These are phyloP conservation scores for Tolypocladium ovalisporum DNA, from an alignment of 2,329 filamentous ascomycete species.

Conservation along the genomic window DNA sequence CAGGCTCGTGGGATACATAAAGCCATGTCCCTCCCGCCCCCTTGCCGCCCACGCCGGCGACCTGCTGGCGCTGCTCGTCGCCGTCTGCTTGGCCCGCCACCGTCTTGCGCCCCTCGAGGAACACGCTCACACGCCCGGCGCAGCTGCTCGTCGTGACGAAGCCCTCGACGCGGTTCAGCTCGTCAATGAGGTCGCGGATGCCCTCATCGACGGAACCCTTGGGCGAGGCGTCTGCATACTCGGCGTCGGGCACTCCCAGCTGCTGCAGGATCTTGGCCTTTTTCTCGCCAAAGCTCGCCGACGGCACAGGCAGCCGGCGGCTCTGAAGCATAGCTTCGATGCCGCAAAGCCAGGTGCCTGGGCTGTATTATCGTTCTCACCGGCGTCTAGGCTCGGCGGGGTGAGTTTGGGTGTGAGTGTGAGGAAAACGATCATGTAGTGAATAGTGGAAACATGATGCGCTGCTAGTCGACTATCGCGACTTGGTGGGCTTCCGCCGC, in stretches of 20 bases:
- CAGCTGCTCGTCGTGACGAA: constrained; percentile 91
- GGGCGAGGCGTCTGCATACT: constrained; percentile 76
- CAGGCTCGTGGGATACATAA: constrained; percentile 74
- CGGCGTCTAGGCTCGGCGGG: not conserved
- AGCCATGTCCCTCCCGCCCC: constrained; percentile 77
- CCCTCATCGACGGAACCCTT: constrained; percentile 78
- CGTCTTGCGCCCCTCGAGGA: constrained; percentile 62
- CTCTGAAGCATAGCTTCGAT: constrained; percentile 12
- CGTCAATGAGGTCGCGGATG: constrained; percentile 65
- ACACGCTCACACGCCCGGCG: constrained; percentile 77
- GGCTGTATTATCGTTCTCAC: not conserved
- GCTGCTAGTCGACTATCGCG: constrained; percentile 4
- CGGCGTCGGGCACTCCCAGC: constrained; percentile 54
- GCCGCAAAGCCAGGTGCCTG: not conserved
- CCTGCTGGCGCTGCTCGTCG: constrained; percentile 12
- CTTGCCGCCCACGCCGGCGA: constrained; percentile 67
- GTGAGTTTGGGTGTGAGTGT: not conserved
- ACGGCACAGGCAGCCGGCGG: constrained; percentile 15
- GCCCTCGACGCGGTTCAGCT: constrained; percentile 64
- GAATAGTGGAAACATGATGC: constrained; percentile 1
- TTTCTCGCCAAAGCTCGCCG: constrained; percentile 39
- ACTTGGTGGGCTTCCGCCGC: not conserved
- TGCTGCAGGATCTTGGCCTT: constrained; percentile 65
- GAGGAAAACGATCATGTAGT: not conserved
- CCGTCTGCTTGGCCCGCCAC: constrained; percentile 5